Conservation (phyloP, 352 stramenopile genomes). For the Phytopythium litorale region DNA sequence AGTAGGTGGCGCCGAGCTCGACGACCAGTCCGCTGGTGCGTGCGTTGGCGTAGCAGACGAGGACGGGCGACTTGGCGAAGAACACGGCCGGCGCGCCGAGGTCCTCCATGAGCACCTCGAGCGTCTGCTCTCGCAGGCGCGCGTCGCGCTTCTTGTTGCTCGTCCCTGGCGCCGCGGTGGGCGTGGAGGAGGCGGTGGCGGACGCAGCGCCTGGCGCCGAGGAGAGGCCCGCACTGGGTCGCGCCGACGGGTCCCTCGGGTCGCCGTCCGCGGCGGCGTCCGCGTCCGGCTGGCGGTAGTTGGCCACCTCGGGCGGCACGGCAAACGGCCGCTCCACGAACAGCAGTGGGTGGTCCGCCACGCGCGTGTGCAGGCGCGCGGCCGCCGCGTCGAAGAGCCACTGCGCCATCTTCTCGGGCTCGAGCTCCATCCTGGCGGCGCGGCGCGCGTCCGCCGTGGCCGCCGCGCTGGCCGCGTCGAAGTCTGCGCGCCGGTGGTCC, state of each 20-base stretch:
- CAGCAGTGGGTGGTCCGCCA: constrained; percentile 64
- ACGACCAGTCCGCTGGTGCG: constrained; percentile 77
- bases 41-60: constrained; percentile 82
- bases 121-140: constrained; percentile 52
- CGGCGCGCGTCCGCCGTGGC: constrained; percentile 5
- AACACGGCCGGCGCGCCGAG: constrained; percentile 71
- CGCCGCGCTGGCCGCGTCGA: constrained; percentile 10
- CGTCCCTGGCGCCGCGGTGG: constrained; percentile 1
- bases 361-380: constrained; percentile 39
- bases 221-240: background rate
- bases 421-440: constrained; percentile 48
- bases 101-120: constrained; percentile 85
- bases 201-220: background rate
- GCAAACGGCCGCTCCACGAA: constrained; percentile 65
- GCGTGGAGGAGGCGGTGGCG: background rate
- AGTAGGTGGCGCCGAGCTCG: constrained; percentile 76
- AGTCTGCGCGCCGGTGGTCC: constrained; percentile 17
- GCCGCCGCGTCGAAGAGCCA: constrained; percentile 63
- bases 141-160: constrained; percentile 56
- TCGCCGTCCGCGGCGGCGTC: constrained; percentile 7
- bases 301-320: constrained; percentile 37
- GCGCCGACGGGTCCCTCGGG: background rate
- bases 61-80: constrained; percentile 75
- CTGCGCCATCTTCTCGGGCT: constrained; percentile 55
- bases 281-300: background rate